Percentiles rank a stretch among this genome's conserved stretches.
phyloP scores from a whole-genome alignment of 2,329 filamentous ascomycete genomes.

The Zasmidium angulare region DNA sequence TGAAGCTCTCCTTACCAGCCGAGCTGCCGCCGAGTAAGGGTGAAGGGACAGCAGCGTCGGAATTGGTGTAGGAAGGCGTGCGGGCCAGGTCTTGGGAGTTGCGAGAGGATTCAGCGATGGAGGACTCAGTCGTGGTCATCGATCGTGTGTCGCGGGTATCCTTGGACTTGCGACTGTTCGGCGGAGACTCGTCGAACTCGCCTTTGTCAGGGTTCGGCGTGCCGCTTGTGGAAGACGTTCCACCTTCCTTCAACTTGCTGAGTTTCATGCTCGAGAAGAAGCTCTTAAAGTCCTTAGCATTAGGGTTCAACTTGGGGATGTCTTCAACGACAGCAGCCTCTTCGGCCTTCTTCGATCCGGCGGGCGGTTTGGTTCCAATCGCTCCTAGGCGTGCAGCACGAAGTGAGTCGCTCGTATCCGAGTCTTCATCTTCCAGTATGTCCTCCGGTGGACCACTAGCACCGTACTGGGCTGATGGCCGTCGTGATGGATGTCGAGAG shows the following conservation, averaged over 20 bases:
- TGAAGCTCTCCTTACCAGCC: conserved; percentile 47
- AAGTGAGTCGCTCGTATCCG: conserved; percentile 40
- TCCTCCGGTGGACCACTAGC: conserved; percentile 63
- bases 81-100: conserved; percentile 30
- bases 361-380: conserved; percentile 69
- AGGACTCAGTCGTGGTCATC: conserved; percentile 35
- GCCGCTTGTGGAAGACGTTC: conserved; percentile 16
- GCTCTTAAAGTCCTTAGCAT: conserved; percentile 82
- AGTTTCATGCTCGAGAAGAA: conserved; percentile 53
- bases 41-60: conserved; percentile 40
- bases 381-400: conserved; percentile 59
- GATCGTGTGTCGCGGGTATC: conserved; percentile 47
- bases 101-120: conserved; percentile 29
- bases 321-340: conserved; percentile 24
- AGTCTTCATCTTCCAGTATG: conserved; percentile 51
- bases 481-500: conserved; percentile 74
- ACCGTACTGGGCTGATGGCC: conserved; percentile 76
- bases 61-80: conserved; percentile 38
- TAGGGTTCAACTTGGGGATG: conserved; percentile 73
- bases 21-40: conserved; percentile 34
- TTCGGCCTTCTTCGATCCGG: conserved; percentile 22
- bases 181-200: conserved; percentile 37
- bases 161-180: conserved; percentile 41
- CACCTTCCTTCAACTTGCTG: conserved; percentile 34
- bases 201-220: conserved; percentile 24